Base-by-base conservation (phyloP, 805 yeast genomes). In the Yarrowia alimentaria region DNA sequence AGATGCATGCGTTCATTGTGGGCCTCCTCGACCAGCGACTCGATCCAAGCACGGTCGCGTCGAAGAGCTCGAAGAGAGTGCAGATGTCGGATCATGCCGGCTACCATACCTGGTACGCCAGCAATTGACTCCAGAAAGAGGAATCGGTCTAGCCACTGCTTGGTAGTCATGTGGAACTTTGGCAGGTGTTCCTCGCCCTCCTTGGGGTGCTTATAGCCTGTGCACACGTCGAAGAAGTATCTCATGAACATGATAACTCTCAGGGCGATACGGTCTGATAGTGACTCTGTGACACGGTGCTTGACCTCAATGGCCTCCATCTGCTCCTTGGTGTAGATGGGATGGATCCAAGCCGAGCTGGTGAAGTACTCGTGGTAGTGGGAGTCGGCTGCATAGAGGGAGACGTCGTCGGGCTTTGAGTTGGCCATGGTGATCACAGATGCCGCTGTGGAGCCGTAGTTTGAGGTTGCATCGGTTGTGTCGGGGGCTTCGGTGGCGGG, bases 1-100 rank as follows among this genome's bases (percentile, higher is more conserved):
- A 83, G 70, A 61, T 83, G 90, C 84, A 83, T 83, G 62, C 87
- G 72, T 65, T 83, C 90, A 58, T 83, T 83, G 66, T 82, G 83
- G 0, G 89, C 87, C 59, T 83, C 90, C 58, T 83, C 89, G 33
- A 78, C 67, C 30, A 83, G 68, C 1, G 89, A 81, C 62, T 83
- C 86, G 55, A 83, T 74, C 83, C 87, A 83, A 1, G 85, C 88
- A 59, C 79, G 76, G 61, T 83, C 90, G 53, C 89, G 67, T 60
- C 73, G 73, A 57, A 83, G 67, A 42, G 81, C 64, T 56, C 90
- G 67, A 40, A 83, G 62, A 1, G 85, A 75, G 56, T 79, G 81
- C 57, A 83, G 70, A 61, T 83, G 89, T 52, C 89, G 73, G 33
- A 83, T 63, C 65, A 81, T 83, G 1, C 84, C 83, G 3, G 85